Base-by-base conservation (phyloP, 148 eudicot genomes). In the Nepenthes mirabilis region DNA sequence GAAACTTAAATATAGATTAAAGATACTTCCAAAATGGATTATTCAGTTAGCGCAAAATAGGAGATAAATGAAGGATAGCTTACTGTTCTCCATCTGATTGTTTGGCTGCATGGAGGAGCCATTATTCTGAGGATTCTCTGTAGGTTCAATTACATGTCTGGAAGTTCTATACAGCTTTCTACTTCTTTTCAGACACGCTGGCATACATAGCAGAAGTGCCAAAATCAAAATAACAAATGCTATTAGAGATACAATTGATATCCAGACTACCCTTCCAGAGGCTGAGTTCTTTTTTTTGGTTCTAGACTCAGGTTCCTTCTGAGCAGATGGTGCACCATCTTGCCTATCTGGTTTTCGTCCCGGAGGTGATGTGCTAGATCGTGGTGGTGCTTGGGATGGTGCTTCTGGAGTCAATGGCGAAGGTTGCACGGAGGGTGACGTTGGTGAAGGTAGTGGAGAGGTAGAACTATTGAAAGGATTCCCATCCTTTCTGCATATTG, bases 111-210 rank as follows among this genome's bases (percentile, higher is more conserved):
- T 66, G 47, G 69, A 56, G 4, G 84, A 36, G 53, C 57, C 79
- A 65, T 68, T 57, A 33, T 73, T 72, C 32, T 3, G 47, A 60
- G 69, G 76, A 66, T 80, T 73, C 43, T 82, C 88, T 68, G 86
- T 75, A 35, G 98, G 94, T 72, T 80, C 83, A 65, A 81, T 70
- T 75, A 80, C 96, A 60, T 82, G 72, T 66, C 73, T 81, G 34
- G 83, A 70, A 51, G 73, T 58, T 66, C 82, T 64, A 43, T 63
- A 69, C 43, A 71, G 52, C 40, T 73, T 72, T 69, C 68, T 78
- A 57, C 75, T 72, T 77, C 77, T 72, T 61, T 77, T 76, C 50
- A 71, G 58, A 70, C 83, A 80, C 61, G 73, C 73, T 69, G 98
- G 94, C 74, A 83, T 35, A 57, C 83, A 82, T 40, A 88, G 75